Evolutionary conservation across 2,329 filamentous ascomycete genomes (phyloP), one percentile per base, ranked within the genome.

Genomic region (Sordariomycetes sp.): DNA sequence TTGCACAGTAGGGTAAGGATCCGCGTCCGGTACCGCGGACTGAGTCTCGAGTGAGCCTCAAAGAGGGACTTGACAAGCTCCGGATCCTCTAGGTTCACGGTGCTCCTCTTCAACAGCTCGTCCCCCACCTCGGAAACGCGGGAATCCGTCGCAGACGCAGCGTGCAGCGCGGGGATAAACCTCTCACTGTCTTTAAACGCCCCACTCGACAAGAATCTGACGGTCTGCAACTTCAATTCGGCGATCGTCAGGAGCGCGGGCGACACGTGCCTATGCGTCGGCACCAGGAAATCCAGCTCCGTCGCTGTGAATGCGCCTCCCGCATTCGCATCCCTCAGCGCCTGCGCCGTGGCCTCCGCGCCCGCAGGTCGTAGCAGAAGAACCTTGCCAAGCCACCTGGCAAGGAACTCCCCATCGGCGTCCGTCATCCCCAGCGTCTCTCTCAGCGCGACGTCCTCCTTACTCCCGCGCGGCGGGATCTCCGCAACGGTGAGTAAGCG

Each of bases 121-220:
- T 96, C 90, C 0, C 89, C 92, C n/a, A 89, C 74, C n/a, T 87
- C 83, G 12, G 88, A 84, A 42, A 96, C 84, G 10, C 86, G 81
- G 39, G 85, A 89, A 62, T 96, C 94, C 1, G 84, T 74, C 69
- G 91, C 91, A 0, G 90, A 85, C 28, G 90, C 86, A 5, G 91
- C 90, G 66, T 88, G 90, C 1, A 97, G 71, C 0, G 90, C 87
- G 0, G 92, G 87, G 13, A 96, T 69, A 63, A 96, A 90, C 35
- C 90, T 84, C 65, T 97, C 89, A 1, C 82, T 72, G 60, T 96
- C 90, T 0, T 75, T 84, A 69, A 99, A 97, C 7, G 91, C 84
- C 4, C 89, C 90, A 65, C 89, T 96, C 2, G 87, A 84, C 22
- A 99, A 73, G 57, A 97, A 84, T 24, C 77, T 81, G 5, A 86